Evolutionary conservation across 1,139 yeast genomes (phyloP).

Genomic region (Pichia sp.): DNA sequence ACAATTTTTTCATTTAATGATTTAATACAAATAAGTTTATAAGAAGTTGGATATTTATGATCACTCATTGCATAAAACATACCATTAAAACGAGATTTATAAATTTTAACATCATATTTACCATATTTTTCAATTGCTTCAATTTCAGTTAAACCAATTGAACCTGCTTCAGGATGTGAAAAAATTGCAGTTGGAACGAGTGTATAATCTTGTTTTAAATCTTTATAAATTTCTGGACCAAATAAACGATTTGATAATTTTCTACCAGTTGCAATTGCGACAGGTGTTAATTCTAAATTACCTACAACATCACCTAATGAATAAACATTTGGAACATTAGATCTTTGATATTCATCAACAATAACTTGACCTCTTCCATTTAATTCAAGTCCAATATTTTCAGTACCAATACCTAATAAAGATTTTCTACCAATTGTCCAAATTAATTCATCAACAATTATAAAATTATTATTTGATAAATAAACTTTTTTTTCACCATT

Average conservation of each 20-base stretch:
- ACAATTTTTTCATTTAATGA: constrained; percentile 90
- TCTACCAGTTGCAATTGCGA: constrained; percentile 98
- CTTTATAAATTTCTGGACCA: constrained; percentile 65
- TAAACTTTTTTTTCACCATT: constrained; percentile 59
- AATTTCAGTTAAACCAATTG: constrained; percentile 78
- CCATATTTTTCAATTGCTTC: constrained; percentile 79
- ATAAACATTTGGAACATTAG: constrained; percentile 64
- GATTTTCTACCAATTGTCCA: constrained; percentile 96
- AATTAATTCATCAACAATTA: constrained; percentile 74
- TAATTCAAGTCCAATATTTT: constrained; percentile 62
- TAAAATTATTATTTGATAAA: constrained; percentile 43
- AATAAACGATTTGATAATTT: constrained; percentile 84
- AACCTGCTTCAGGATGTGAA: constrained; percentile 96
- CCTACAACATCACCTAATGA: constrained; percentile 94
- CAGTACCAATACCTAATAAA: constrained; percentile 66
- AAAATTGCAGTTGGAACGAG: constrained; percentile 90
- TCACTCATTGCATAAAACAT: constrained; percentile 92
- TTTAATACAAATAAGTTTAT: constrained; percentile 64
- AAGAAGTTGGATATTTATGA: constrained; percentile 80
- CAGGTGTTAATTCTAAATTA: constrained; percentile 90
- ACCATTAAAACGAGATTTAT: constrained; percentile 76
- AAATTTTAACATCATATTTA: constrained; percentile 69
- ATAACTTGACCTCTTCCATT: constrained; percentile 54
- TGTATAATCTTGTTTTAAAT: constrained; percentile 70
- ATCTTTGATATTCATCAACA: constrained; percentile 84